Evolutionary conservation across 805 yeast genomes (phyloP), one percentile per base, ranked within the genome.

Genomic region (Suhomyces kilbournensis): DNA sequence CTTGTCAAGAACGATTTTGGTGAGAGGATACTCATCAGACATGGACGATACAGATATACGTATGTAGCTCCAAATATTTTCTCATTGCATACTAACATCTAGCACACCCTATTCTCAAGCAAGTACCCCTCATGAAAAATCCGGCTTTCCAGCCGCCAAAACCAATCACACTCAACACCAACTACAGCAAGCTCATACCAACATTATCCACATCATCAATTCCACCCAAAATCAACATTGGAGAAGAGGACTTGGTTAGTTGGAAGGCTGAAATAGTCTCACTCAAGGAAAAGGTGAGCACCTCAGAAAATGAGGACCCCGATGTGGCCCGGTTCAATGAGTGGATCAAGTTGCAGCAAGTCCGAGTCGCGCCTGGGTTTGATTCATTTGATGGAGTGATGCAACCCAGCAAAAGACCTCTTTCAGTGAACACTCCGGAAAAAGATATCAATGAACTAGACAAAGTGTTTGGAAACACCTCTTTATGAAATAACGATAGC

Each of bases 111-210:
- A 54, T 78, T 12, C 68, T 82, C 5, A 69, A 77, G 34, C 83
- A 82, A 54, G 77, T 83, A 0, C 87, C 88, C 0, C 71, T 83
- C 39, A 76, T 81, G 14, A 69, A 77, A 38, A 80, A 83, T 52
- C 86, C 84, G 3, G 67, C 69, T 23, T 75, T 67, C 55, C 77
- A 73, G 51, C 80, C 84, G 0, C 86, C 88, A 15, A 78, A 74
- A 53, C 79, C 86, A 0, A 75, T 83, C 12, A 75, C 81, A 6
- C 68, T 83, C 35, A 81, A 84, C 35, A 65, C 75, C 30, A 77
- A 77, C 55, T 84, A 56, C 46, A 53, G 42, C 46, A 70, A 70
- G 53, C 56, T 75, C 22, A 59, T 74, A 20, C 72, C 77, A 3
- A 64, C 70, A 19, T 54, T 75, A 19, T 55, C 70, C 7, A 61